A percentile compares a stretch with the other conserved stretches of the same genome.
These are phyloP conservation scores for Akanthomyces muscarius DNA, from an alignment of 2,329 filamentous ascomycete genomes.

Conservation along the genomic window DNA sequence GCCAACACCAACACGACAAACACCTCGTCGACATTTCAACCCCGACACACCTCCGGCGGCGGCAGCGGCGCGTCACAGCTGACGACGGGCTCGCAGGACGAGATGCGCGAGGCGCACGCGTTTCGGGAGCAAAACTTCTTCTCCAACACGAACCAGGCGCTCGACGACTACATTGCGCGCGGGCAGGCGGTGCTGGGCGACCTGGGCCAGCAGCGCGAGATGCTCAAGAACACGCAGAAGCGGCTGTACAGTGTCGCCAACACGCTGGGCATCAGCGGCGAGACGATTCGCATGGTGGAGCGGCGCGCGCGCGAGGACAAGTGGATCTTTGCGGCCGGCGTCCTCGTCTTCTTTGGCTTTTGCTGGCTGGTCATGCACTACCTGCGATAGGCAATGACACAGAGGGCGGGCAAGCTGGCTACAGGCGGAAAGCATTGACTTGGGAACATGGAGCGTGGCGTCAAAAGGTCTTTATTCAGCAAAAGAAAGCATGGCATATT, in stretches of 20 bases:
- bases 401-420: constrained; percentile 8
- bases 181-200: constrained; percentile 88
- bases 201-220: constrained; percentile 83
- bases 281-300: constrained; percentile 97
- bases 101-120: constrained; percentile 73
- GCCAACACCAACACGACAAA: constrained; percentile 48
- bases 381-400: constrained; percentile 50
- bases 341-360: constrained; percentile 82
- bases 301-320: constrained; percentile 89
- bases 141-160: constrained; percentile 70
- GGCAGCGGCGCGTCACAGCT: constrained; percentile 24
- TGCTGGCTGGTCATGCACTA: constrained; percentile 89
- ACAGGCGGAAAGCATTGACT: not conserved
- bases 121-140: constrained; percentile 89
- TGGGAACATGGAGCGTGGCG: constrained; percentile 18
- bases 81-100: constrained; percentile 55
- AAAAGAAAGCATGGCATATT: constrained; percentile 9
- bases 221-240: constrained; percentile 91
- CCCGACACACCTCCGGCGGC: constrained; percentile 36
- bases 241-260: constrained; percentile 89
- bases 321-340: constrained; percentile 92
- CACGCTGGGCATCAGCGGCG: constrained; percentile 86
- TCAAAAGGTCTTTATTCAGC: constrained; percentile 7
- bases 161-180: constrained; percentile 91
- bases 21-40: constrained; percentile 34